These are phyloP conservation scores for Dimocarpus longan DNA, from an alignment of 345 rosid genomes.

Conservation along the genomic window DNA sequence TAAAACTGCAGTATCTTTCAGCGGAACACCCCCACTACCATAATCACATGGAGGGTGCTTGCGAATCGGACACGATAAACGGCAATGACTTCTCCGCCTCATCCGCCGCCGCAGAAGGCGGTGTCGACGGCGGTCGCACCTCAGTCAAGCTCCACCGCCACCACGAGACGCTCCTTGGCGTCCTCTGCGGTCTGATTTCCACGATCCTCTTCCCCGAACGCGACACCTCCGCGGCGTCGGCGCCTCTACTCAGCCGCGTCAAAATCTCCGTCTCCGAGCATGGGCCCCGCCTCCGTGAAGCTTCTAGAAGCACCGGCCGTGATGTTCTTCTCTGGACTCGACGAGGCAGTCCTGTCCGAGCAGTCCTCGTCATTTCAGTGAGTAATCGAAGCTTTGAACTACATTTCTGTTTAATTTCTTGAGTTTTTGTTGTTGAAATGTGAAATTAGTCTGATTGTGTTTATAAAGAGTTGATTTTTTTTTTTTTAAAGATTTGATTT, in stretches of 20 bases:
- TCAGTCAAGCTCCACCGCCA: not conserved
- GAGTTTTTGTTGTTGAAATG: not conserved
- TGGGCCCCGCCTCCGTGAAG: constrained; percentile 53
- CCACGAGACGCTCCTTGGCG: constrained; percentile 45
- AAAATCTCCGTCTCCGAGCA: constrained; percentile 50
- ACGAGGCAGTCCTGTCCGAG: constrained; percentile 74
- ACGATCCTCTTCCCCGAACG: constrained; percentile 53
- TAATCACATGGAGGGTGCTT: constrained; percentile 6
- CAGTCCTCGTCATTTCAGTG: constrained; percentile 80
- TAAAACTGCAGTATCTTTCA: not conserved
- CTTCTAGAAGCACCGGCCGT: constrained; percentile 49
- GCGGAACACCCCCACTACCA: not conserved
- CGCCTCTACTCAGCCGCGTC: constrained; percentile 54
- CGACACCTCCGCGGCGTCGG: constrained; percentile 29
- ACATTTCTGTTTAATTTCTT: not conserved
- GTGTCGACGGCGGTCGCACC: not conserved
- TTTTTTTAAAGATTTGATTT: too few relatives aligned
- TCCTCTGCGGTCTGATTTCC: constrained; percentile 48
- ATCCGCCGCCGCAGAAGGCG: not conserved
- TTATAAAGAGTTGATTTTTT: too few relatives aligned
- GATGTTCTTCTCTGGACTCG: constrained; percentile 72
- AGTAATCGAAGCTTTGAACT: constrained; percentile 25
- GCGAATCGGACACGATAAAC: constrained; percentile 25
- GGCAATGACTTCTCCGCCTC: constrained; percentile 20
- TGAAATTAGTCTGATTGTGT: not conserved